Conservation (phyloP, 106 monocot genomes). For the Apostasia shenzhenica region DNA sequence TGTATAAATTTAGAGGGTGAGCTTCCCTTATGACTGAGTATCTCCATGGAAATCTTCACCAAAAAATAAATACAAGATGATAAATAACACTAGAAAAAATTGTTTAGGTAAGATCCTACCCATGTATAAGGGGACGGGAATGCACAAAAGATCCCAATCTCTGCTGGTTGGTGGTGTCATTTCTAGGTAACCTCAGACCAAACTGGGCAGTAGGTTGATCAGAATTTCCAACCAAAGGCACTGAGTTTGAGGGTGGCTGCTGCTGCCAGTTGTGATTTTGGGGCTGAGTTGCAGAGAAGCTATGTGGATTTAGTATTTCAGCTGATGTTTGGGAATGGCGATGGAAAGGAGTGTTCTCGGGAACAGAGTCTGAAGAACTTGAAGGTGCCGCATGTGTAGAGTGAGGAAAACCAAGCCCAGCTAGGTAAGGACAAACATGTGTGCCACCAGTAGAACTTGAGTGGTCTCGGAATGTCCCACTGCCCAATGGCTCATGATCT, state of each 20-base stretch:
- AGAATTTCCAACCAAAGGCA: constrained; percentile 22
- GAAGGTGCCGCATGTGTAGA: constrained; percentile 22
- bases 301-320: constrained; percentile 30
- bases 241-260: constrained; percentile 7
- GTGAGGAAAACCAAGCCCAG: constrained; percentile 33
- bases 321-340: constrained; percentile 23
- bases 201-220: constrained; percentile 35
- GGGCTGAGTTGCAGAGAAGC: constrained; percentile 23
- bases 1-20: too few relatives aligned
- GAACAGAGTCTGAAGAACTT: constrained; percentile 21
- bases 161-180: constrained; percentile 31
- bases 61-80: constrained; percentile 2
- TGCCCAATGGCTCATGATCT: constrained; percentile 44
- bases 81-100: neutral
- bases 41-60: neutral
- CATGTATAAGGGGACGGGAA: constrained; percentile 20
- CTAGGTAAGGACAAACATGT: constrained; percentile 46
- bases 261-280: constrained; percentile 37
- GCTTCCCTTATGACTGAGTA: neutral
- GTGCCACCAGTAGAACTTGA: constrained; percentile 22
- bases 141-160: constrained; percentile 41
- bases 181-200: constrained; percentile 28
- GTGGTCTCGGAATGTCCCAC: constrained; percentile 25
- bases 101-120: constrained; percentile 4
- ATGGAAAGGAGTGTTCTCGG: constrained; percentile 29